Evolutionary conservation across 305 asterid genomes (phyloP).

Genomic region (Rubia tinctorum): DNA sequence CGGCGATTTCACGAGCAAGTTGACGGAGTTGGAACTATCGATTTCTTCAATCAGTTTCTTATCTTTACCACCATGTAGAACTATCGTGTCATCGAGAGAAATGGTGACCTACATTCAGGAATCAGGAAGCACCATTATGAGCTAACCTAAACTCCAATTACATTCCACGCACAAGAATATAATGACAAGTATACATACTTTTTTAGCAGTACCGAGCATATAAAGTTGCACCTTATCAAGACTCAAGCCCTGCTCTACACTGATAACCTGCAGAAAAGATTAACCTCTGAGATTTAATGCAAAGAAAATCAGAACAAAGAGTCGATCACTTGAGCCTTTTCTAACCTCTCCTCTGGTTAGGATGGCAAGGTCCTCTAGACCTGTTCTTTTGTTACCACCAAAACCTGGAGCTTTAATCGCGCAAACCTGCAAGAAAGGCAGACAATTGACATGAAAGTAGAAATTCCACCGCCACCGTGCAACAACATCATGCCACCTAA

Average conservation of each 20-base stretch:
- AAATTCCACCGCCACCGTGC: neutral
- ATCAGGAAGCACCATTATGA: conserved; percentile 22
- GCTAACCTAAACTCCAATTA: conserved; percentile 17
- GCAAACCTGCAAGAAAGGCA: conserved; percentile 56
- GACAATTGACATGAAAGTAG: neutral
- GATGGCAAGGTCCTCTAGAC: conserved; percentile 84
- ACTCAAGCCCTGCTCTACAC: conserved; percentile 62
- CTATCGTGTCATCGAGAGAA: conserved; percentile 78
- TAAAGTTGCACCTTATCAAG: conserved; percentile 62
- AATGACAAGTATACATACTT: conserved; percentile 41
- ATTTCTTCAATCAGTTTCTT: conserved; percentile 88
- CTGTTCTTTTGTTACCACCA: conserved; percentile 83
- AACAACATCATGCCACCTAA: too few species aligned
- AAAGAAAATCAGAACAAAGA: conserved; percentile 10
- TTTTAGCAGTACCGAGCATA: conserved; percentile 91
- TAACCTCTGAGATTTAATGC: conserved; percentile 18
- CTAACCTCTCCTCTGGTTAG: conserved; percentile 90
- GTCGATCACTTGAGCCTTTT: conserved; percentile 27
- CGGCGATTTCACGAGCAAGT: too few species aligned
- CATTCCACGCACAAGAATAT: conserved; percentile 9
- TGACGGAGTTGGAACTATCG: too few species aligned
- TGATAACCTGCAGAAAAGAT: conserved; percentile 58
- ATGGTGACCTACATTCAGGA: conserved; percentile 60
- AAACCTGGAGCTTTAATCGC: conserved; percentile 96
- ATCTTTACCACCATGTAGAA: conserved; percentile 86